Conservation (phyloP, 1,284 basidiomycete species). For the Marasmius sp. region DNA sequence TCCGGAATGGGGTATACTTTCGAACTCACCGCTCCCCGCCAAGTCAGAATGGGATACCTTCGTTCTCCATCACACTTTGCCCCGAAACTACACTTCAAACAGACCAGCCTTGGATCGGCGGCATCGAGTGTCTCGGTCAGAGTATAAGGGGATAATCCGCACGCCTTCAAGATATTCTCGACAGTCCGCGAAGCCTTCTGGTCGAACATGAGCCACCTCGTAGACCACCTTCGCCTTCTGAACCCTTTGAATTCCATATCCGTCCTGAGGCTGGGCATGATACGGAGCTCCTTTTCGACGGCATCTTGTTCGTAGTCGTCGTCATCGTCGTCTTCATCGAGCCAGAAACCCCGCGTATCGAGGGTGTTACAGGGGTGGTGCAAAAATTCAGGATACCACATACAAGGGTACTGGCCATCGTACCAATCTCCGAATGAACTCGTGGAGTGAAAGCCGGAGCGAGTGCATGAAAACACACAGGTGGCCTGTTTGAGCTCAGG, state of each 20-base stretch:
- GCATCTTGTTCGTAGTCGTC: background rate
- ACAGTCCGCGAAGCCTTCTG: slow-evolving; percentile 29
- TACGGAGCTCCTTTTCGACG: background rate
- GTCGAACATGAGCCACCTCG: slow-evolving; percentile 23
- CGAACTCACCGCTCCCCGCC: slow-evolving; percentile 21
- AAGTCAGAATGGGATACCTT: too few species aligned
- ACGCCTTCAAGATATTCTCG: slow-evolving; percentile 26
- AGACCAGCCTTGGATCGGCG: slow-evolving; percentile 32
- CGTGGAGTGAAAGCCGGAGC: background rate
- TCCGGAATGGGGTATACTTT: background rate
- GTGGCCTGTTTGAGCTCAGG: slow-evolving; percentile 14
- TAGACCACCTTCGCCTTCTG: slow-evolving; percentile 22
- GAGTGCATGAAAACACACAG: slow-evolving; percentile 20
- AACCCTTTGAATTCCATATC: slow-evolving; percentile 5
- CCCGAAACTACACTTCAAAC: slow-evolving; percentile 34
- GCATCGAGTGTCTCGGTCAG: slow-evolving; percentile 27
- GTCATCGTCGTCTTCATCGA: background rate
- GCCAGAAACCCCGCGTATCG: background rate
- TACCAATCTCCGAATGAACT: slow-evolving; percentile 4
- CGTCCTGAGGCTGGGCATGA: background rate
- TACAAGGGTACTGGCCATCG: slow-evolving; percentile 14
- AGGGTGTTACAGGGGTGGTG: slow-evolving; percentile 31
- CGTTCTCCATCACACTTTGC: slow-evolving; percentile 31
- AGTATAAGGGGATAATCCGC: slow-evolving; percentile 22
- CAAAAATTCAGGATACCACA: slow-evolving; percentile 28